Percentiles rank a stretch among this genome's conserved stretches.
Conservation (phyloP, 2,329 filamentous ascomycete genomes). For the Geoglossum cookeanum region DNA sequence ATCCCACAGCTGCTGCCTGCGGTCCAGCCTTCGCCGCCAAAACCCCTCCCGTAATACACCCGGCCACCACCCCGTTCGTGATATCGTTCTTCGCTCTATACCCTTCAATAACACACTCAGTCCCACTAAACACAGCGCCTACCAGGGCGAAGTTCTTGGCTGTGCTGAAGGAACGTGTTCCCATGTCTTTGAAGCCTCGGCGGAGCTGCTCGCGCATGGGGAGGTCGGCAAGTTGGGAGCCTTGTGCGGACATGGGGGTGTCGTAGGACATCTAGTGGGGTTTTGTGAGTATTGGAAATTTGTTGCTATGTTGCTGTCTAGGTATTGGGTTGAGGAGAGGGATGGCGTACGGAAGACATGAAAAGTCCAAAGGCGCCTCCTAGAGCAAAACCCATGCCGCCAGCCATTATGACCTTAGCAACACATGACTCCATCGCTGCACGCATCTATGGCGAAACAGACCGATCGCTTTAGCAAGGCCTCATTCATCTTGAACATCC, state of each 20-base stretch:
- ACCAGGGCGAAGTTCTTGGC: constrained; percentile 94
- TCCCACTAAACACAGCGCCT: constrained; percentile 75
- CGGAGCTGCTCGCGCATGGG: constrained; percentile 70
- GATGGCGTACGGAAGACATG: constrained; percentile 67
- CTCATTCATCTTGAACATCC: neutral
- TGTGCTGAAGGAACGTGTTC: constrained; percentile 56
- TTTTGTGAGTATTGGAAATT: neutral
- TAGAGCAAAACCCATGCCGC: constrained; percentile 83
- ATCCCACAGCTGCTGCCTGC: constrained; percentile 71
- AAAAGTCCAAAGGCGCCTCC: constrained; percentile 91
- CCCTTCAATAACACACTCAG: constrained; percentile 91
- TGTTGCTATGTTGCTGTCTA: neutral
- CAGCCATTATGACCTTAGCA: constrained; percentile 73
- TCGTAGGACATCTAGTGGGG: constrained; percentile 80
- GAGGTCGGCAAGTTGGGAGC: constrained; percentile 39
- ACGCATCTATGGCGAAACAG: constrained; percentile 41
- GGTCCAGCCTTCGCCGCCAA: constrained; percentile 75
- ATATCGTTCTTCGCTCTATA: constrained; percentile 86
- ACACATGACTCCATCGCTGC: constrained; percentile 79
- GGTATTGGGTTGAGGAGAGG: neutral
- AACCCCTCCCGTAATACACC: constrained; percentile 80
- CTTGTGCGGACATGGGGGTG: constrained; percentile 51
- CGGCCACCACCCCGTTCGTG: constrained; percentile 67
- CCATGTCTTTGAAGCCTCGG: constrained; percentile 88
- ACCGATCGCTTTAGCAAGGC: neutral